A percentile compares a stretch with the other conserved stretches of the same genome.
Conservation (phyloP, 257 asterid species). For the Solanum gracilifrons region DNA sequence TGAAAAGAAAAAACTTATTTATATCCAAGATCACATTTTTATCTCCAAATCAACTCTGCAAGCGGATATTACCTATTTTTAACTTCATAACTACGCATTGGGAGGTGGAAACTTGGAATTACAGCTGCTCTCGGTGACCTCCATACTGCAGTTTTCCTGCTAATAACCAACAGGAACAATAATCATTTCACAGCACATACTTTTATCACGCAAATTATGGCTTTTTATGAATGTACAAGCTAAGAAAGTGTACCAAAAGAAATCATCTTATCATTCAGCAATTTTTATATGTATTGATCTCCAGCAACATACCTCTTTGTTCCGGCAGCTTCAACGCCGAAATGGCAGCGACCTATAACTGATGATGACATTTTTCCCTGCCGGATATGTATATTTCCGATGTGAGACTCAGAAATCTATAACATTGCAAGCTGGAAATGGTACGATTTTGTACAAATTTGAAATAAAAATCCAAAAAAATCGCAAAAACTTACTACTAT, state of each 20-base stretch:
- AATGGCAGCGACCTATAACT: background rate
- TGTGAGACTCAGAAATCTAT: background rate
- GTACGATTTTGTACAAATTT: background rate
- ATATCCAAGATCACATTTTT: background rate
- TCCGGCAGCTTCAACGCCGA: background rate
- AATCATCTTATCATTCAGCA: background rate
- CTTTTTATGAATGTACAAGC: background rate
- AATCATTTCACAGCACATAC: background rate
- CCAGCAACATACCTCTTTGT: background rate
- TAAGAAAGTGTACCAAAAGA: background rate
- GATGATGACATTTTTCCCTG: background rate
- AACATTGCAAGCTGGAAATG: background rate
- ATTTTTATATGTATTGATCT: background rate
- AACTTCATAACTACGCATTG: conserved; percentile 82
- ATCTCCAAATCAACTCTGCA: background rate
- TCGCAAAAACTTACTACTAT: background rate
- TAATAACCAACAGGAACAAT: background rate
- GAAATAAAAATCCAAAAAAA: background rate
- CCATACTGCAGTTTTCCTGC: conserved; percentile 50
- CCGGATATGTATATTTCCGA: background rate
- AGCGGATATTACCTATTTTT: conserved; percentile 44
- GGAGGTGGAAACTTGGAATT: conserved; percentile 65
- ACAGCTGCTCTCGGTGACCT: conserved; percentile 64
- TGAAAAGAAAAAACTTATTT: background rate
- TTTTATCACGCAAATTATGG: background rate